These are phyloP conservation scores for Talaromyces verruculosus DNA, from an alignment of 2,329 filamentous ascomycete genomes.

Conservation along the genomic window DNA sequence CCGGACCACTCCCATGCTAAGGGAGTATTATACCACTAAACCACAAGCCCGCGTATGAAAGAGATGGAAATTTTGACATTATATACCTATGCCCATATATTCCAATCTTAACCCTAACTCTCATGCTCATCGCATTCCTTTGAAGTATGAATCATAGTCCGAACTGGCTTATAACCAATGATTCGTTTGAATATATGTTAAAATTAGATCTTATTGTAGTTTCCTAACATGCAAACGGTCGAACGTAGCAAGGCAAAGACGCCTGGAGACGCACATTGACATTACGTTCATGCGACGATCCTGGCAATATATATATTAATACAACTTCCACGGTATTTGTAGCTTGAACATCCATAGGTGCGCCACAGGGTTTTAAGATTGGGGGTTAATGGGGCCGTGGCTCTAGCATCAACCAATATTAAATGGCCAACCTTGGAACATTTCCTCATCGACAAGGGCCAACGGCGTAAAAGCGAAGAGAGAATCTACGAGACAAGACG, in stretches of 20 bases:
- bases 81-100: neutral
- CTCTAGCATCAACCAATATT: neutral
- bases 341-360: neutral
- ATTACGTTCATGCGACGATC: neutral
- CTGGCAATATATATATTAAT: neutral
- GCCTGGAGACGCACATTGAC: neutral
- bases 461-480: neutral
- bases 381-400: neutral
- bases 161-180: neutral
- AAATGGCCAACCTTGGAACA: neutral
- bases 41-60: slow-evolving; percentile 27
- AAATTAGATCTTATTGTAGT: neutral
- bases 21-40: slow-evolving; percentile 46
- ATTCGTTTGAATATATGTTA: neutral
- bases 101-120: neutral
- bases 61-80: rapidly evolving
- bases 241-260: too few relatives aligned
- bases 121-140: neutral
- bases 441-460: neutral
- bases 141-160: neutral
- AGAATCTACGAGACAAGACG: neutral
- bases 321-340: neutral
- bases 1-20: slow-evolving; percentile 46
- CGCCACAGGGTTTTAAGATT: neutral
- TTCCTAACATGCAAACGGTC: neutral